A percentile compares a stretch with the other conserved stretches of the same genome.
These are phyloP conservation scores for Eimeria necatrix DNA, from an alignment of 169 alveolate species.

Conservation along the genomic window DNA sequence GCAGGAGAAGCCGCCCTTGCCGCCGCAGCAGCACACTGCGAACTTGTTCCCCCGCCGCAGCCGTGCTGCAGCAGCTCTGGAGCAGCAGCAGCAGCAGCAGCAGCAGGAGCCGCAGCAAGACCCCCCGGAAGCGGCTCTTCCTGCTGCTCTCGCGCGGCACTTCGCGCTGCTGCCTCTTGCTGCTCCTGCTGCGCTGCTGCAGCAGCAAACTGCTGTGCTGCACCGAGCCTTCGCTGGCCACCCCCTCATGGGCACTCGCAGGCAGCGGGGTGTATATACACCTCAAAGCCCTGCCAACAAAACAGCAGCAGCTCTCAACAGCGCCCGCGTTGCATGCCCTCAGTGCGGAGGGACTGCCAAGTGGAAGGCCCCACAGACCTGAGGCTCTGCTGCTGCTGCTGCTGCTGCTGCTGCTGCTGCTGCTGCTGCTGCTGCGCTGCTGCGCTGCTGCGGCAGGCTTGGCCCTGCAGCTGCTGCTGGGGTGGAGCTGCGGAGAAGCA, in stretches of 20 bases:
- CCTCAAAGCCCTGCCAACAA: constrained; percentile 29
- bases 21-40: not conserved
- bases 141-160: not conserved
- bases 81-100: not conserved
- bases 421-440: no score
- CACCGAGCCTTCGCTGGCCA: constrained; percentile 35
- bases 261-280: constrained; percentile 49
- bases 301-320: constrained; percentile 21
- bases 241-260: constrained; percentile 58
- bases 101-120: no score
- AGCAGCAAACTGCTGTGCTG: not conserved
- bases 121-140: not conserved
- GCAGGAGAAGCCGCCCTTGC: not conserved
- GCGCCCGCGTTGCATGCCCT: constrained; percentile 16
- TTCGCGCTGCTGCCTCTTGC: constrained; percentile 61
- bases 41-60: not conserved
- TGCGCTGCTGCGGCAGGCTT: not conserved
- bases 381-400: no score
- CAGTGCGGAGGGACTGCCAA: not conserved
- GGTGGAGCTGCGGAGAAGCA: not conserved
- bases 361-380: constrained; percentile 8
- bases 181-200: not conserved
- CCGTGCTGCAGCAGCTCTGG: not conserved
- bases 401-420: no score
- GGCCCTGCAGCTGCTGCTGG: not conserved